A percentile compares a stretch with the other conserved stretches of the same genome.
These are phyloP conservation scores for Eruca vesicaria DNA, from an alignment of 441 rosid species.

Conservation along the genomic window DNA sequence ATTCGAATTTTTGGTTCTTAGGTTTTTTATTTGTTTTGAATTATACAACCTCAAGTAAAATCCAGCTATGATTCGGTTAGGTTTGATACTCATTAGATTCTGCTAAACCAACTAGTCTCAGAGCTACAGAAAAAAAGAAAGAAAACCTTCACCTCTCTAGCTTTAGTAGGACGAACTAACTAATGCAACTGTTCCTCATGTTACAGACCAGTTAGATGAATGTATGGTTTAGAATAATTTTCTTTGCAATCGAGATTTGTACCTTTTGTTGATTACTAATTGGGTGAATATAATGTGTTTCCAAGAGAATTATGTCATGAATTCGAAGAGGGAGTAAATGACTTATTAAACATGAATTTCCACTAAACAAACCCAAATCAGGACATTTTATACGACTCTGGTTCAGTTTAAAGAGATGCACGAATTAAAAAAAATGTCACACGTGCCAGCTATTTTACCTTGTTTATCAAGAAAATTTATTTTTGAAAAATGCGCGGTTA, in stretches of 20 bases:
- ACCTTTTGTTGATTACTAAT: not conserved
- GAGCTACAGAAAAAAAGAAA: not conserved
- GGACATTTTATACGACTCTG: not conserved
- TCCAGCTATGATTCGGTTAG: not conserved
- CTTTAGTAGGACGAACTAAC: not conserved
- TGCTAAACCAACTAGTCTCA: not conserved
- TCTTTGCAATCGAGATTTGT: not conserved
- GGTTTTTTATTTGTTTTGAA: not conserved
- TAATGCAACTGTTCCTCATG: too few species aligned
- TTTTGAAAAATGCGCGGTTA: conserved; percentile 21
- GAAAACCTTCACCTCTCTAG: not conserved
- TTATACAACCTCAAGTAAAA: not conserved
- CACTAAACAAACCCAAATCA: not conserved
- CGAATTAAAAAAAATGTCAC: not conserved
- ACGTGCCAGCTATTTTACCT: not conserved
- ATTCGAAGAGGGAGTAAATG: not conserved
- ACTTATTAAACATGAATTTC: not conserved
- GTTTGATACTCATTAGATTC: not conserved
- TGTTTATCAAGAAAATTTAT: not conserved
- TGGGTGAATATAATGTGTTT: not conserved
- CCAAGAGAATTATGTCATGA: not conserved
- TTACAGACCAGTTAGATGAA: not conserved
- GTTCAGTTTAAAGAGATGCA: not conserved
- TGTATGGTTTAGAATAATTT: not conserved
- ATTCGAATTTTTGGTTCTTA: not conserved